These are phyloP conservation scores for Teratosphaeria destructans DNA, from an alignment of 2,329 filamentous ascomycete species.

Conservation along the genomic window DNA sequence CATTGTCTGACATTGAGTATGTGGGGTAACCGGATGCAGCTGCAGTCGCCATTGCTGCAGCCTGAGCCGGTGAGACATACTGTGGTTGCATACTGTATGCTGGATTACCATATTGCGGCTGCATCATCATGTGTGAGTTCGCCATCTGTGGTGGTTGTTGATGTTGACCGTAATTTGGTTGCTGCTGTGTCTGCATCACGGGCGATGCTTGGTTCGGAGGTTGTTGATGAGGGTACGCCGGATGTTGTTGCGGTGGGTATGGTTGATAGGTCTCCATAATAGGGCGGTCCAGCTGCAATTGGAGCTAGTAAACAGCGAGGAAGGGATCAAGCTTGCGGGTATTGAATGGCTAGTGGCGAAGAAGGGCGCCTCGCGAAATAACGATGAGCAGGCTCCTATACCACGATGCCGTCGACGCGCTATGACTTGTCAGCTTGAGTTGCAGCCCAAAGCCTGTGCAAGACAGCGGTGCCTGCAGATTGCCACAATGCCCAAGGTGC, in stretches of 20 bases:
- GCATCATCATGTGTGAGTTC: constrained; percentile 49
- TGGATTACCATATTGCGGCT: constrained; percentile 71
- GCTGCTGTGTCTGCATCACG: constrained; percentile 63
- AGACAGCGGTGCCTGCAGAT: neutral
- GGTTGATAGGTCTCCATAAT: constrained; percentile 38
- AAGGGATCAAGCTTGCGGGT: neutral
- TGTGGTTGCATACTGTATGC: constrained; percentile 61
- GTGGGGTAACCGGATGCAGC: constrained; percentile 76
- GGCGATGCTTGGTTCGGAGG: constrained; percentile 56
- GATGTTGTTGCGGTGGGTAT: constrained; percentile 36
- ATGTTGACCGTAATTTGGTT: constrained; percentile 42
- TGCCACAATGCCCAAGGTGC: neutral
- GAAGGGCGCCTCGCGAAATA: neutral
- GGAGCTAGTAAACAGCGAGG: neutral
- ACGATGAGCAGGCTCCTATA: neutral
- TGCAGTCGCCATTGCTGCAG: constrained; percentile 87
- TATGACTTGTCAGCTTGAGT: constrained; percentile 5
- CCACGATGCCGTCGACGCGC: constrained; percentile 1
- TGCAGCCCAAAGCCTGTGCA: constrained; percentile 4
- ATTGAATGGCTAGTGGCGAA: neutral
- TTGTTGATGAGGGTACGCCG: constrained; percentile 31
- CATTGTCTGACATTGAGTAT: constrained; percentile 56
- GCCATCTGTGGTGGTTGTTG: constrained; percentile 51
- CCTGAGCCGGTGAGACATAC: constrained; percentile 77
- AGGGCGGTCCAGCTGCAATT: constrained; percentile 14